Percentiles rank a stretch among this genome's conserved stretches.
Conservation (phyloP, 257 asterid genomes). For the Gentiana straminea region DNA sequence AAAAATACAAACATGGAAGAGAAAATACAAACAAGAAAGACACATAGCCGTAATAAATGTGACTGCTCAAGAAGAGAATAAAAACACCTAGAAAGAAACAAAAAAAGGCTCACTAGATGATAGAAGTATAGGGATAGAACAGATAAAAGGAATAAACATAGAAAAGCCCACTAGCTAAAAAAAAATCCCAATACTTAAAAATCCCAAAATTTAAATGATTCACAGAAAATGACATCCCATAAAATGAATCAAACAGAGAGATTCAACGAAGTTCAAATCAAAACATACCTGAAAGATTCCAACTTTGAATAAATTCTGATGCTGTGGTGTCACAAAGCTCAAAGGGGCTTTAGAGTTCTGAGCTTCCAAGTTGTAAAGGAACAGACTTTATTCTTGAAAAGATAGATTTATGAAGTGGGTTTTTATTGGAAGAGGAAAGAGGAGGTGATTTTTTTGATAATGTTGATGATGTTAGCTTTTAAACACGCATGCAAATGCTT, state of each 20-base stretch:
- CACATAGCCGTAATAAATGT: conserved; percentile 50
- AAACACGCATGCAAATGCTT: conserved; percentile 89
- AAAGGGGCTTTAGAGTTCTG: conserved; percentile 9
- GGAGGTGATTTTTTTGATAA: conserved; percentile 12
- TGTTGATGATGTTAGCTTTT: conserved; percentile 57
- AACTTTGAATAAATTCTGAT: conserved; percentile 5
- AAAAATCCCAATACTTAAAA: conserved; percentile 35
- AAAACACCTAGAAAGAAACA: conserved; percentile 79
- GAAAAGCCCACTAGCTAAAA: conserved; percentile 38
- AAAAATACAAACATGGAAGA: conserved; percentile 32
- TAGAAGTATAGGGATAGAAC: conserved; percentile 19
- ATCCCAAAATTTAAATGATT: conserved; percentile 36
- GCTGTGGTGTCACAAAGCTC: background rate
- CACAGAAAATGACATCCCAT: conserved; percentile 49
- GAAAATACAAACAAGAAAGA: conserved; percentile 64
- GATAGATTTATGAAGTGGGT: conserved; percentile 10
- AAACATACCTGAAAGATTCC: conserved; percentile 3
- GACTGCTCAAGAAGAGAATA: conserved; percentile 94
- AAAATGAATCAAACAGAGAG: conserved; percentile 13
- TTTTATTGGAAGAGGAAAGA: conserved; percentile 3
- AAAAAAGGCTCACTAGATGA: conserved; percentile 23
- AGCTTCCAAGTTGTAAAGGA: conserved; percentile 19
- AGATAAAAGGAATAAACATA: conserved; percentile 81
- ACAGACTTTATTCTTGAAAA: conserved; percentile 25
- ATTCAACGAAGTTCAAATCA: background rate